Evolutionary conservation across 78 protist genomes (phyloP).

Genomic region (Dictyostelium intermedium): DNA sequence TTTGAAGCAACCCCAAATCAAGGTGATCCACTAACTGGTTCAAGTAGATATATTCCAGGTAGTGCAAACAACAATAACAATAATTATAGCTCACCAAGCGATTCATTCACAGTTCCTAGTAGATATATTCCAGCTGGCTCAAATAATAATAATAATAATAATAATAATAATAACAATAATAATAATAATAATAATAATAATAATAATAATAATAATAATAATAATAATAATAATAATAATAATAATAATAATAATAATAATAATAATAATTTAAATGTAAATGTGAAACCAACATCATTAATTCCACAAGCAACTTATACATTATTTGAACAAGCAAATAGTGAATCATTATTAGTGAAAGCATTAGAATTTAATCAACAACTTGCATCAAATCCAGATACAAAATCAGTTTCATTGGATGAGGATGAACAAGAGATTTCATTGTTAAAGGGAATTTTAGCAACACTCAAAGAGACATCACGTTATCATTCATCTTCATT

Average conservation of each 20-base stretch:
- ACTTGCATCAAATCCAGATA: neutral
- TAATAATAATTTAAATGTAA: neutral
- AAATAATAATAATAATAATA: neutral
- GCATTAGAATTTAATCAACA: conserved; percentile 41
- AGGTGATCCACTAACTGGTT: conserved; percentile 59
- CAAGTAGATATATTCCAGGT: conserved; percentile 43
- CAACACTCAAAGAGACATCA: conserved; percentile 57
- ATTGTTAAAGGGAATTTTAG: neutral
- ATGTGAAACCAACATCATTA: neutral
- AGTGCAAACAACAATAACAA: neutral
- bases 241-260: neutral
- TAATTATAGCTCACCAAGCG: neutral
- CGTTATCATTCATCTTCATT: conserved; percentile 72
- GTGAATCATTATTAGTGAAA: conserved; percentile 17
- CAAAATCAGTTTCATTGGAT: neutral
- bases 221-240: too few relatives aligned
- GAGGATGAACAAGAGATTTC: conserved; percentile 39
- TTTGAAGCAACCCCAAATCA: neutral
- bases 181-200: neutral
- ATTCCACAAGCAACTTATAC: conserved; percentile 39
- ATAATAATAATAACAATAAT: neutral
- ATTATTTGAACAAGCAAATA: conserved; percentile 52
- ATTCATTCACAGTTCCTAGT: neutral
- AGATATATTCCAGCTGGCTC: neutral
- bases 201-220: neutral